Base-by-base conservation (phyloP, 257 asterid species). In the Solanum arcanum region DNA sequence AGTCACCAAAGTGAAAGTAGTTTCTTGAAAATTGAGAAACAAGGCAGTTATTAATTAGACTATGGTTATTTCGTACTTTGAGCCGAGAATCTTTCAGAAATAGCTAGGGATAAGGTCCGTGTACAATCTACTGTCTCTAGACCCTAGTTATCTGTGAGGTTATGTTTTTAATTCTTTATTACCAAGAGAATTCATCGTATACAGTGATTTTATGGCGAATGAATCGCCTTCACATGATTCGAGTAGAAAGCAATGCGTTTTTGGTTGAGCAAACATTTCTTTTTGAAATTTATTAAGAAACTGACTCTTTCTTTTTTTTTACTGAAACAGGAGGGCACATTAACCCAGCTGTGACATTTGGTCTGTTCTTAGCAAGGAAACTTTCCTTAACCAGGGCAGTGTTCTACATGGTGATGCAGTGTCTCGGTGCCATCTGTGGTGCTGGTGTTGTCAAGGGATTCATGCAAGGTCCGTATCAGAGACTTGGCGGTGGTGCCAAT, bases 341-440 rank as follows among this genome's bases (percentile, higher is more conserved):
- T 77, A 92, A 92, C 56, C 94, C 94, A n/a, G 94, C 94, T 23
- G 94, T 92, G 91, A 92, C 94, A 59, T 90, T 92, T 62, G 94
- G 94, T 41, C 75, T 92, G 81, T 92, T 92, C 91, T 73, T 92
- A 88, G 94, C 94, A 52, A 92, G 94, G 89, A 92, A 92, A 29
- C 90, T 92, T 21, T 92, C 94, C 59, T 86, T 92, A 85, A 92
- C 93, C 2, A 88, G 94, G 85, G 92, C 94, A 9, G 20, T 90
- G 7, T 92, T 92, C 89, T 92, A 92, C 94, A 89, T 92, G 41
- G 90, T 92, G 86, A 90, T 90, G 94, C 94, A 92, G 89, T 90
- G 92, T 83, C 92, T 91, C 60, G 94, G 94, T 42, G 94, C 94
- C 77, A 89, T 91, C 52, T 90, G 92, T 85, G 94, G 94, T 70